Evolutionary conservation across 2,329 filamentous ascomycete species (phyloP).

Genomic region (Cephalotrichum gorgonifer): DNA sequence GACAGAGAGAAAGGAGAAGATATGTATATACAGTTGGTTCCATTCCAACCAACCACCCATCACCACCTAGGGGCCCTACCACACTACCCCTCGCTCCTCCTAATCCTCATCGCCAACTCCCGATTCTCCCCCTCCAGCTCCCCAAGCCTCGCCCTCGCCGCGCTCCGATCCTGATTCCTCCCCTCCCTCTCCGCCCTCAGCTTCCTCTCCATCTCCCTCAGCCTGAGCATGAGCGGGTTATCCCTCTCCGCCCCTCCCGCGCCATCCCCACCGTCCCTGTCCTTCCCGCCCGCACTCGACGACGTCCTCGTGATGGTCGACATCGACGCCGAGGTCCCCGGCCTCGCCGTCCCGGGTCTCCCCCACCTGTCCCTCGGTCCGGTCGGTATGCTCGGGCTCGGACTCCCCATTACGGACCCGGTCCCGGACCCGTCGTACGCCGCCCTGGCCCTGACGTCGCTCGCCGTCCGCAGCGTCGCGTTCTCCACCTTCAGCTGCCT

Average conservation of each 20-base stretch:
- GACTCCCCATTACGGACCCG: conserved; percentile 33
- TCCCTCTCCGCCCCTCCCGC: conserved; percentile 36
- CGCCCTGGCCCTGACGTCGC: conserved; percentile 44
- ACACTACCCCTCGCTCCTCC: not conserved
- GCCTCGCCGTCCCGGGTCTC: conserved; percentile 8
- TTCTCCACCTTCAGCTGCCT: conserved; percentile 55
- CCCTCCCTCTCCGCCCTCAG: conserved; percentile 86
- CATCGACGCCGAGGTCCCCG: conserved; percentile 6
- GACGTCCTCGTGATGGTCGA: conserved; percentile 16
- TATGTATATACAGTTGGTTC: not conserved
- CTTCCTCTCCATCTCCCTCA: conserved; percentile 79
- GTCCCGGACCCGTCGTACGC: conserved; percentile 21
- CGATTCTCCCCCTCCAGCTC: conserved; percentile 67
- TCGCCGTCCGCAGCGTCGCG: conserved; percentile 56
- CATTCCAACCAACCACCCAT: no score
- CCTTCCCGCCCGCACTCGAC: conserved; percentile 11
- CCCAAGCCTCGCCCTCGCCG: conserved; percentile 69
- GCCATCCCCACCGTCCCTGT: conserved; percentile 12
- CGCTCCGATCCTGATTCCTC: conserved; percentile 70
- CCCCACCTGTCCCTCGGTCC: conserved; percentile 39
- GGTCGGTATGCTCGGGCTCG: conserved; percentile 42
- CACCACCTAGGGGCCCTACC: not conserved
- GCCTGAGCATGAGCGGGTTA: conserved; percentile 72
- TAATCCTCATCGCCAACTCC: conserved; percentile 48
- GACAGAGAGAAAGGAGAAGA: not conserved